Evolutionary conservation across 176 grass and related monocot genomes (phyloP), one percentile per base, ranked within the genome.

Genomic region (Oropetium thomaeum): DNA sequence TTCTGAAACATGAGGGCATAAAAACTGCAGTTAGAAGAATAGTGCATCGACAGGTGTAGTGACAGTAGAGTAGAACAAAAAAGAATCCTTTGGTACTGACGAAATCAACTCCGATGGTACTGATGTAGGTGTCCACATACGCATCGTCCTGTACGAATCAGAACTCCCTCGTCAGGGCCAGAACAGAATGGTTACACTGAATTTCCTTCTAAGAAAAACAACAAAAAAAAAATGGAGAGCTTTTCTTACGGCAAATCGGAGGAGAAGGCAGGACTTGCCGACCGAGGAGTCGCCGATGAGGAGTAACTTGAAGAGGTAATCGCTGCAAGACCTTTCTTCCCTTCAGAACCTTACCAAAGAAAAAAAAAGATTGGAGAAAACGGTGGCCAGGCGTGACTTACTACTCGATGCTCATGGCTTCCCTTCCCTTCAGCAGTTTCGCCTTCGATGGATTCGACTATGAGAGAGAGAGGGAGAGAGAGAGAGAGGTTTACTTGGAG

Each of bases 231-330:
- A 45, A 15, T 2, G 1, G 40, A 15, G 60, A 9, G 30, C 20
- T 34, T 76, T 75, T 29, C 35, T 76, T 37, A 97, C 94, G 6
- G 94, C 88, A 48, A 97, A 97, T 42, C 94, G 87, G 54, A 97
- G 77, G 80, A 97, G 90, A 70, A 93, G 88, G 81, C 90, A 97
- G 68, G 90, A 97, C 73, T 97, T 97, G 57, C 94, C 94, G 38
- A 93, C 94, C 73, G 94, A 97, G 48, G 90, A 97, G 76, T 97
- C 94, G 8, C 94, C 90, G 88, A 97, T 97, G 85, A 97, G 85
- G 65, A 97, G 94, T 37, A 97, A 86, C 94, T 97, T 97, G 90
- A 97, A 97, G 60, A 97, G 94, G 73, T 93, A 97, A 87, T 97
- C 94, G 70, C 94, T 97, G 83, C 38, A 78, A 58, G 12, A 41